phyloP scores from a whole-genome alignment of 805 yeast genomes.

The Teunomyces funiuensis region DNA sequence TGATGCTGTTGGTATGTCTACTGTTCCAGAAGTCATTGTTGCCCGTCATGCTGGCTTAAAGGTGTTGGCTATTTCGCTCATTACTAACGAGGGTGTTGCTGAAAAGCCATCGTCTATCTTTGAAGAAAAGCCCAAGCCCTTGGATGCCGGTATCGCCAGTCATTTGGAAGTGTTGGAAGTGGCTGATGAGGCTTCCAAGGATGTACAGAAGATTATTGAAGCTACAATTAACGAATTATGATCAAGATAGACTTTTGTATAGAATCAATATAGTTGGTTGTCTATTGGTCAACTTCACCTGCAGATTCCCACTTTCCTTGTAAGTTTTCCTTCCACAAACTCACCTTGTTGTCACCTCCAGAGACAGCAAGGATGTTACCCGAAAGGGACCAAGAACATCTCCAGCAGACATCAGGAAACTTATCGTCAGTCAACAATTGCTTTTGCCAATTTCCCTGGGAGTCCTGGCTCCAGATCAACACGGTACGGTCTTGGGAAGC shows the following conservation, averaged over 20 bases:
- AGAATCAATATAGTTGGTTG: not conserved
- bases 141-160: conserved; percentile 77
- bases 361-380: conserved; percentile 94
- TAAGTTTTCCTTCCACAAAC: conserved; percentile 93
- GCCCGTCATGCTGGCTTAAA: conserved; percentile 86
- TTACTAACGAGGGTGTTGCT: conserved; percentile 80
- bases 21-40: conserved; percentile 92
- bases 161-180: conserved; percentile 90
- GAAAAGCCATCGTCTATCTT: conserved; percentile 67
- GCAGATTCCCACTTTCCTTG: conserved; percentile 96
- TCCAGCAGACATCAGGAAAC: conserved; percentile 97
- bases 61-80: conserved; percentile 81
- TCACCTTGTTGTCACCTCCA: conserved; percentile 94
- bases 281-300: conserved; percentile 87
- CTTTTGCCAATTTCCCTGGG: conserved; percentile 75
- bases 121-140: conserved; percentile 50
- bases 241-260: conserved; percentile 5
- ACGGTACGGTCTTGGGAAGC: conserved; percentile 97
- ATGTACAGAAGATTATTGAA: conserved; percentile 70
- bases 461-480: conserved; percentile 89
- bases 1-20: conserved; percentile 97
- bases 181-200: conserved; percentile 77
- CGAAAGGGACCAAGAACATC: conserved; percentile 95
- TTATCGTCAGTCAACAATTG: conserved; percentile 70
- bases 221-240: conserved; percentile 52